phyloP scores from a whole-genome alignment of 1,284 basidiomycete species.

The Microbotryum intermedium region DNA sequence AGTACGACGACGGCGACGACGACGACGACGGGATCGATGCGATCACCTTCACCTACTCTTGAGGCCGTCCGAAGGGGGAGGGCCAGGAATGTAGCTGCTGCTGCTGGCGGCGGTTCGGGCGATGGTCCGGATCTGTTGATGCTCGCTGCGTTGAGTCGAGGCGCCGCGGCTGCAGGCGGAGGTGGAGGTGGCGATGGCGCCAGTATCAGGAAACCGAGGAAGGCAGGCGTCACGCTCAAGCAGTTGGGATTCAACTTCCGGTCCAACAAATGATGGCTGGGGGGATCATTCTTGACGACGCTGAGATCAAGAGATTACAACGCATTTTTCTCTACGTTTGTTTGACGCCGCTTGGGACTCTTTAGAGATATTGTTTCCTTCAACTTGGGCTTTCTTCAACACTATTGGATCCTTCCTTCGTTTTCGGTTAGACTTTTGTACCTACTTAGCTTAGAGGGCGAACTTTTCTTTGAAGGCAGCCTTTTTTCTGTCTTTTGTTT shows the following conservation, averaged over 20 bases:
- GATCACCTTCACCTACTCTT: slow-evolving; percentile 6
- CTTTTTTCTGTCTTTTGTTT: neutral
- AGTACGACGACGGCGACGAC: slow-evolving; percentile 9
- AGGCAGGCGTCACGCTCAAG: slow-evolving; percentile 59
- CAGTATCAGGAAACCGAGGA: slow-evolving; percentile 32
- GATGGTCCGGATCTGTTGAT: neutral
- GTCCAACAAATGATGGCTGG: neutral
- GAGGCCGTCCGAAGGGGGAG: slow-evolving; percentile 7
- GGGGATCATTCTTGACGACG: neutral
- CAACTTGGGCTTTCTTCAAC: neutral
- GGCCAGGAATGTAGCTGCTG: neutral
- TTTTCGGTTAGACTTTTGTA: neutral
- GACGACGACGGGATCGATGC: neutral
- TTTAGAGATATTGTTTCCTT: neutral
- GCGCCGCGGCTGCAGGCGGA: neutral
- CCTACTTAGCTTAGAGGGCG: neutral
- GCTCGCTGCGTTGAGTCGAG: neutral
- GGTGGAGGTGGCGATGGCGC: neutral
- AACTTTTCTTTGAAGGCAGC: too few species aligned
- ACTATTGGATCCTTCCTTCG: neutral
- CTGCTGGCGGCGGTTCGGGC: neutral
- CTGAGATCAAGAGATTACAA: neutral
- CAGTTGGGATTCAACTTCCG: slow-evolving; percentile 49
- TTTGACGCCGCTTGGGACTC: neutral
- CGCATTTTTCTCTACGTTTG: neutral